Percentiles rank a stretch among this genome's conserved stretches.
Conservation (phyloP, 1,284 basidiomycete species). For the Cutaneotrichosporon cavernicola region DNA sequence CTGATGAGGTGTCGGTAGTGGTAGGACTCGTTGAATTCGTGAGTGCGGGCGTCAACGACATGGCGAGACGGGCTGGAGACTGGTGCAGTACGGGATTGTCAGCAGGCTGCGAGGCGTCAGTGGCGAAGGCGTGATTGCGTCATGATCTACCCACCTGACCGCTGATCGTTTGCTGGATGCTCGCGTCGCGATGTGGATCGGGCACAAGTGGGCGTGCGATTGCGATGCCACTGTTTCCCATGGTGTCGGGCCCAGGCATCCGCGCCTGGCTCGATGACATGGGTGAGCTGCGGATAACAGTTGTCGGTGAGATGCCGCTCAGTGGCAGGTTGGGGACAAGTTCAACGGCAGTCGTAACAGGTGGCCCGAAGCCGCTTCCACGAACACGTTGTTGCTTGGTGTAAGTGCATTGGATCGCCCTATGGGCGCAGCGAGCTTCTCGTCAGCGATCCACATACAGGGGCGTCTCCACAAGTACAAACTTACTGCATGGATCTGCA, state of each 20-base stretch:
- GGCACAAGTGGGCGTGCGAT: constrained; percentile 13
- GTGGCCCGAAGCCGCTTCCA: not conserved
- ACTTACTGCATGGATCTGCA: constrained; percentile 68
- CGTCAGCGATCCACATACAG: constrained; percentile 16
- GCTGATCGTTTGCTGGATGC: not conserved
- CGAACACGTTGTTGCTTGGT: constrained; percentile 62
- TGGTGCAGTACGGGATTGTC: constrained; percentile 9
- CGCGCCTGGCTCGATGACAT: not conserved
- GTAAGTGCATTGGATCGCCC: constrained; percentile 74
- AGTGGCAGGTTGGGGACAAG: not conserved
- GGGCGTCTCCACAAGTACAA: constrained; percentile 1
- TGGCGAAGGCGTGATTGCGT: not conserved
- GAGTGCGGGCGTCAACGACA: constrained; percentile 40
- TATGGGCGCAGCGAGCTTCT: constrained; percentile 73
- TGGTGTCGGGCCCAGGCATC: not conserved
- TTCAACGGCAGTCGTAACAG: not conserved
- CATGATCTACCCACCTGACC: not conserved
- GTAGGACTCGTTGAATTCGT: constrained; percentile 41
- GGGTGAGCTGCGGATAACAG: not conserved
- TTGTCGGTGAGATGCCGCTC: not conserved
- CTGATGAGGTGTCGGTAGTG: constrained; percentile 18
- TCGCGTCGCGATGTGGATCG: constrained; percentile 13
- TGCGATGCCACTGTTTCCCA: not conserved
- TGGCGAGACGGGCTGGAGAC: constrained; percentile 11
- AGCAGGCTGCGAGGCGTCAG: not conserved